Evolutionary conservation across 2,329 filamentous ascomycete species (phyloP), one percentile per base, ranked within the genome.

Genomic region (Alternaria tenuissima): DNA sequence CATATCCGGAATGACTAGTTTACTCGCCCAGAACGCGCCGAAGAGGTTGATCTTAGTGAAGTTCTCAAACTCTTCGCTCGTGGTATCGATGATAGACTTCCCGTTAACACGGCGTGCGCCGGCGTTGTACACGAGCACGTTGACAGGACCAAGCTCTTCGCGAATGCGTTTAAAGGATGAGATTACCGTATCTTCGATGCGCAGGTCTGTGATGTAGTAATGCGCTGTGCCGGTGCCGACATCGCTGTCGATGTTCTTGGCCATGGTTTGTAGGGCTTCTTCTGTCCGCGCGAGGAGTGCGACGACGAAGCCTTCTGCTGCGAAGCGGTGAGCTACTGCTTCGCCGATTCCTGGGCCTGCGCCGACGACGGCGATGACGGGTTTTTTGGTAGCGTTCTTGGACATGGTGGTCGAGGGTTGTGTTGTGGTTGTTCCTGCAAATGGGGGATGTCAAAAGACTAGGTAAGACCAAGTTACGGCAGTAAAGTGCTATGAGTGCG

Each of bases 301-400:
- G 32, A 63, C 61, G 16, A 59, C 59, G 55, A 68, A 70, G 53
- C 67, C 67, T 59, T 66, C 66, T 7, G 51, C 51, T 47, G 59
- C 65, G 55, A 69, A 70, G 26, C 65, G 64, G 26, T 59, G 67
- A 38, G 67, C 67, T 11, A 70, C 67, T 18, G 67, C 67, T 62
- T 70, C 67, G 48, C 67, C 67, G 30, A 70, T 70, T 7, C 67
- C 66, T 51, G 67, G 67, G 11, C 67, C 67, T 28, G 66, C 67
- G 36, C 67, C 67, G 18, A 70, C 67, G 43, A 70, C 64, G 14
- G 66, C 66, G 32, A 69, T 66, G 44, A 61, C 59, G 5, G 64
- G 66, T 42, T 63, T 66, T 20, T 62, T 63, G 28, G 55, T 9
- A 20, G 44, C 32, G 56, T 70, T 70, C 2, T 48, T 46, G 4